Percentiles rank a stretch among this genome's conserved stretches.
phyloP scores from a whole-genome alignment of 2,329 filamentous ascomycete species.

The Aspergillus sp. region DNA sequence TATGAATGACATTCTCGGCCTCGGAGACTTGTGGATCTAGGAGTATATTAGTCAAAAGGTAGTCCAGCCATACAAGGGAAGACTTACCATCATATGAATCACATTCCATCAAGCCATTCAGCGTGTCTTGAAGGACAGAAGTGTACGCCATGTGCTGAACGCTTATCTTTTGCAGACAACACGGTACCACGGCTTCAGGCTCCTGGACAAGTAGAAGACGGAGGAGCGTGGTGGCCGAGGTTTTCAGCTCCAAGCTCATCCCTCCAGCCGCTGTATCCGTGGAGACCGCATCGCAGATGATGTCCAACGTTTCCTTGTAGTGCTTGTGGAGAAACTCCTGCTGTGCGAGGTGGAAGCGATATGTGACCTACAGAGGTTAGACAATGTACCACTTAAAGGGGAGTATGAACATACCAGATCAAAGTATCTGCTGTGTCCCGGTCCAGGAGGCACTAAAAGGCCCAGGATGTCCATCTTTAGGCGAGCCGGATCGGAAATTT shows the following conservation, averaged over 20 bases:
- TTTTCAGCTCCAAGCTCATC: slow-evolving; percentile 12
- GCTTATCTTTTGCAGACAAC: slow-evolving; percentile 29
- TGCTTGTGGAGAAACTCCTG: slow-evolving; percentile 39
- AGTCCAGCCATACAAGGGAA: neutral
- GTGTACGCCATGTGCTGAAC: slow-evolving; percentile 27
- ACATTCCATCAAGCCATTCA: slow-evolving; percentile 33
- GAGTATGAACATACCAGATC: slow-evolving; percentile 30
- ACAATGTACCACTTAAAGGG: neutral
- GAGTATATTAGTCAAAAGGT: slow-evolving; percentile 9
- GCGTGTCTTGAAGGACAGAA: slow-evolving; percentile 27
- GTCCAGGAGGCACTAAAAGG: slow-evolving; percentile 26
- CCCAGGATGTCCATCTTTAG: slow-evolving; percentile 32
- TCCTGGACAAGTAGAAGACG: slow-evolving; percentile 35
- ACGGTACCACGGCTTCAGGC: slow-evolving; percentile 26
- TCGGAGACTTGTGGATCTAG: slow-evolving; percentile 22
- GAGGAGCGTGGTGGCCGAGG: slow-evolving; percentile 29
- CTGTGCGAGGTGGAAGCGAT: slow-evolving; percentile 40
- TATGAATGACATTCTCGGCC: slow-evolving; percentile 34
- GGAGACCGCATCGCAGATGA: slow-evolving; percentile 31
- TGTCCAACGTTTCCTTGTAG: slow-evolving; percentile 30
- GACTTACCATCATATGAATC: slow-evolving; percentile 19
- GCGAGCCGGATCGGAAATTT: slow-evolving; percentile 26
- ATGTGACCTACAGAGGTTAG: slow-evolving; percentile 29
- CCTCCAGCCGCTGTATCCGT: slow-evolving; percentile 13
- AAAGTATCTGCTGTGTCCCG: slow-evolving; percentile 14